Base-by-base conservation (phyloP, 1,139 yeast genomes). In the Kodamaea fungicola region DNA sequence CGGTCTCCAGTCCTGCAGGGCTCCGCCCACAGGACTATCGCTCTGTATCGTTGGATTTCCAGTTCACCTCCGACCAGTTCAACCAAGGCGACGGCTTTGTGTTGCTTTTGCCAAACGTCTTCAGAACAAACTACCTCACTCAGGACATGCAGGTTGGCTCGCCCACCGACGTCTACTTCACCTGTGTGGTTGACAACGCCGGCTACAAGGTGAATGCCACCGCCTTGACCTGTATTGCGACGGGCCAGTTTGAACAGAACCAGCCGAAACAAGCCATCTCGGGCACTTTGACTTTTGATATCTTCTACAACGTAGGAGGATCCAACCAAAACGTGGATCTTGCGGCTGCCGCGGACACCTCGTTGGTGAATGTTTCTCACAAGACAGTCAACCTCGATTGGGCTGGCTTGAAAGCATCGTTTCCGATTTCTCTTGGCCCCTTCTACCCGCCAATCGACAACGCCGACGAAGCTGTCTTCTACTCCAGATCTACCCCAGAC, bases 221-320 rank as follows among this genome's bases (percentile, higher is more conserved):
- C 7, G 28, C 12, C 12, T 34, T 53, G 25, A 32, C 38, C 10
- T 53, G 57, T 36, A 35, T 40, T 22, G 44, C 47, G 13, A 35
- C 42, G 6, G 9, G 33, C 3, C 30, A 19, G 9, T 39, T 43
- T 12, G 37, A 29, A 6, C 12, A 22, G 4, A 16, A 26, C 12
- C 12, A 16, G 6, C 30, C 33, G 8, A 7, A 26, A 21, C 22
- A 40, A 7, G 26, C 28, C 24, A 45, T 42, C 8, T 28, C 37
- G 8, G 57, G 58, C 8, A 35, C 39, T 1, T 22, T 50, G n/a
- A 28, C 42, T 7, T 52, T 51, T 33, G 56, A 50, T 31, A 50
- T 52, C 35, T 45, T 49, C 4, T 51, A 52, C 32, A 50, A 50
- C 35, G 56, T 47, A 31, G 58, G 58, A 13, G 55, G 54, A 3